A percentile compares a stretch with the other conserved stretches of the same genome.
Conservation (phyloP, 164 flowering plant genomes). For the Litsea cubeba region DNA sequence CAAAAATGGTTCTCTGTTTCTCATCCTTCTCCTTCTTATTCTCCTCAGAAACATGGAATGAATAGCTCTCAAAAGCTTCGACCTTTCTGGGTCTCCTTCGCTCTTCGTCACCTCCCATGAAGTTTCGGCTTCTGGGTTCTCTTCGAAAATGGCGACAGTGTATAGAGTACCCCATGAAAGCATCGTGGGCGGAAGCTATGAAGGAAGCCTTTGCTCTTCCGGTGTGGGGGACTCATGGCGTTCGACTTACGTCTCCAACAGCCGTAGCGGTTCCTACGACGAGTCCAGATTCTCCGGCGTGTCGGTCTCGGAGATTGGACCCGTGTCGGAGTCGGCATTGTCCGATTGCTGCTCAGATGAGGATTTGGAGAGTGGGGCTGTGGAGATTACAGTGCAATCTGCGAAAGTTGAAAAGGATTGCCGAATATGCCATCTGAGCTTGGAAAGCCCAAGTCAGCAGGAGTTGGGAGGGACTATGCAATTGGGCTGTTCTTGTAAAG, state of each 20-base stretch:
- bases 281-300: conserved; percentile 46
- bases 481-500: conserved; percentile 88
- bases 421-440: conserved; percentile 82
- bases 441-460: conserved; percentile 41
- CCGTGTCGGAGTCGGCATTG: conserved; percentile 38
- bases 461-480: conserved; percentile 70
- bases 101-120: conserved; percentile 3
- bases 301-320: conserved; percentile 40
- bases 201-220: conserved; percentile 24
- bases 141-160: conserved; percentile 27
- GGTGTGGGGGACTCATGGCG: conserved; percentile 38
- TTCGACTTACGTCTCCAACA: conserved; percentile 22
- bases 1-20: too few relatives aligned
- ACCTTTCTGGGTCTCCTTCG: neutral
- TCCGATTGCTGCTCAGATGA: conserved; percentile 45
- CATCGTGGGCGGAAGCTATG: conserved; percentile 9
- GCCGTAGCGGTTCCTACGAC: conserved; percentile 42
- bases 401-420: conserved; percentile 65
- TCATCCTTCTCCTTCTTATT: neutral
- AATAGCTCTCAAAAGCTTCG: conserved; percentile 4
- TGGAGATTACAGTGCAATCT: conserved; percentile 49
- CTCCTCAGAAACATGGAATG: conserved; percentile 1
- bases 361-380: conserved; percentile 31
- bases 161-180: conserved; percentile 28
- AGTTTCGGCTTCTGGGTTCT: conserved; percentile 7